Evolutionary conservation across 2,329 filamentous ascomycete genomes (phyloP), one percentile per base, ranked within the genome.

Genomic region (Botrytis sinoallii): DNA sequence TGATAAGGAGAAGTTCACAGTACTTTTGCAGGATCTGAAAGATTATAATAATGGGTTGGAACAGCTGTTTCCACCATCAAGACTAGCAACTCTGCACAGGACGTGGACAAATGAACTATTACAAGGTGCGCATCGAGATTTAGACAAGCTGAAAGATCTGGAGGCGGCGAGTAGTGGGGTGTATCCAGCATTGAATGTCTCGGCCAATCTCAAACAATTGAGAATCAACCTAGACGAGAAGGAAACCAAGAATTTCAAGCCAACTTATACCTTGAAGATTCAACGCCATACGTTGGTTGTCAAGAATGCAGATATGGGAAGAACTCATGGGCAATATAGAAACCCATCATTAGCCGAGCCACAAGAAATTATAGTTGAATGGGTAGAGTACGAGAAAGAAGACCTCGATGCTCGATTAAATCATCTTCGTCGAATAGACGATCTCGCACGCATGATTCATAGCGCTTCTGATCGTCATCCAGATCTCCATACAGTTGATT

Each of bases 1-100:
- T 81, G 84, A 85, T 78, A 85, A 85, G 78, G 84, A 85, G 60
- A 85, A 85, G 76, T 85, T 85, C 63, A 81, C 78, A 38, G 79
- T 78, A 18, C 77, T 85, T 4, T 76, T 86, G 5, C 78, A 76
- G 38, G 83, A 86, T 75, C 77, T 85, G 64, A 83, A 84, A 82
- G 84, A 85, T 78, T 85, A 84, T 78, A 86, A 86, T 77, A 83
- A 86, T 78, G 84, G 85, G 59, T 80, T 86, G 20, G 84, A 86
- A 74, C 83, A 84, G 65, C 81, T 86, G 66, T 86, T 86, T 78
- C 85, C 84, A 22, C 80, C 82, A 10, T 81, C 82, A 2, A 81
- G 84, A 73, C 78, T 85, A 10, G 81, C 81, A 25, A 85, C 83
- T 14, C 81, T 85, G 35, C 83, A 85, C 74, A 82, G 84, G 22